Evolutionary conservation across 2,329 filamentous ascomycete genomes (phyloP), one percentile per base, ranked within the genome.

Genomic region (Pleoardoris graminearum): DNA sequence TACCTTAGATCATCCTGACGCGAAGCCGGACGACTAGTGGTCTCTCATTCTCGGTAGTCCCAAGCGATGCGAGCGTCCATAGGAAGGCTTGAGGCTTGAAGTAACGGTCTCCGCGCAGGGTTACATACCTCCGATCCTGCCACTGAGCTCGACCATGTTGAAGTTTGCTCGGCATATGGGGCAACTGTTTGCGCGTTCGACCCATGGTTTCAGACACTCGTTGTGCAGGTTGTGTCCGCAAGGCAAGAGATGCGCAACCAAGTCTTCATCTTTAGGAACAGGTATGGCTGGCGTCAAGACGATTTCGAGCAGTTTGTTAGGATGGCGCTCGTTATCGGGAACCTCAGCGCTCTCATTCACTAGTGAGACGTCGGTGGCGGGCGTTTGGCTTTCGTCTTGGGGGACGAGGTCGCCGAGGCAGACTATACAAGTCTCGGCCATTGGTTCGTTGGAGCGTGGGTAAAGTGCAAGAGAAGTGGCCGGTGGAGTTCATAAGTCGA

Each of bases 141-240:
- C 85, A 73, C 88, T 88, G 56, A 99, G 86, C 71, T 94, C 86
- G 61, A 99, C 92, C 65, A 88, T 78, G 75, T 97, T 93, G 79
- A 99, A 97, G 58, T 83, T 85, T 66, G 90, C 89, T 62, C 94
- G 89, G 76, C 94, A 99, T 74, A 99, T 96, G 39, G 94, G 94
- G 75, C 94, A 99, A 71, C 92, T 97, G 76, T 97, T 99, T 59
- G 94, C 93, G 73, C 95, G 89, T 76, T 95, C 90, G 39, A 93
- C 91, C 94, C 94, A 99, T 63, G 91, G 90, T 65, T 89, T 88
- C 62, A 99, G 82, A 75, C 94, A 99, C 47, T 88, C 86, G 77
- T 99, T 88, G 77, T 99, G 94, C 63, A 99, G 81, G 63, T 92
- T 84, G 79, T 99, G 95, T 53, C 90, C 89, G 75, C 94, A 99